These are phyloP conservation scores for Dicorynia guianensis DNA, from an alignment of 306 rosid species.

Conservation along the genomic window DNA sequence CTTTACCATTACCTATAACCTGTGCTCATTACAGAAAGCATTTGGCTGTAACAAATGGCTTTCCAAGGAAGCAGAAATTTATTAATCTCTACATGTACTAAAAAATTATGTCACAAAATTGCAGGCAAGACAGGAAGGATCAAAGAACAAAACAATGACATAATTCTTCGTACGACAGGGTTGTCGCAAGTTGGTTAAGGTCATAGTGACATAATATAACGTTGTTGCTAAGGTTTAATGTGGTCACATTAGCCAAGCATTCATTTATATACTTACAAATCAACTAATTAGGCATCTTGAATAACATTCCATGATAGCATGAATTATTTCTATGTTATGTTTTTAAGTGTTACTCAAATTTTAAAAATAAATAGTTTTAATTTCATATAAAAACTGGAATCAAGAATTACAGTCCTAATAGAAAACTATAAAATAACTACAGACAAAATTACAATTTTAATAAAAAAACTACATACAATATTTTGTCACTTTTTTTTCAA, in stretches of 20 bases:
- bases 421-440: too few species aligned
- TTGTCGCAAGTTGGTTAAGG: not conserved
- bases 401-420: too few species aligned
- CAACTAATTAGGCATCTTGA: not conserved
- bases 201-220: not conserved
- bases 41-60: not conserved
- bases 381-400: too few species aligned
- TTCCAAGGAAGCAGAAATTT: not conserved
- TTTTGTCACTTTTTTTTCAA: too few species aligned
- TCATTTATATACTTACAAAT: not conserved
- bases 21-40: not conserved
- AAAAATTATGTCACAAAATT: not conserved
- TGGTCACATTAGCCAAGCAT: not conserved
- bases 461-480: too few species aligned
- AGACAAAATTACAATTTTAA: too few species aligned
- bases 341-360: too few species aligned
- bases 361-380: too few species aligned
- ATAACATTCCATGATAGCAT: not conserved
- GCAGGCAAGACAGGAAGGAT: not conserved
- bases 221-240: not conserved
- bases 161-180: not conserved
- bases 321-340: too few species aligned
- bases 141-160: not conserved
- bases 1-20: not conserved
- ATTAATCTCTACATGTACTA: not conserved